Percentiles rank a stretch among this genome's conserved stretches.
These are phyloP conservation scores for Pleurozium schreberi DNA, from an alignment of 225 moss, liverwort and hornwort species.

Conservation along the genomic window DNA sequence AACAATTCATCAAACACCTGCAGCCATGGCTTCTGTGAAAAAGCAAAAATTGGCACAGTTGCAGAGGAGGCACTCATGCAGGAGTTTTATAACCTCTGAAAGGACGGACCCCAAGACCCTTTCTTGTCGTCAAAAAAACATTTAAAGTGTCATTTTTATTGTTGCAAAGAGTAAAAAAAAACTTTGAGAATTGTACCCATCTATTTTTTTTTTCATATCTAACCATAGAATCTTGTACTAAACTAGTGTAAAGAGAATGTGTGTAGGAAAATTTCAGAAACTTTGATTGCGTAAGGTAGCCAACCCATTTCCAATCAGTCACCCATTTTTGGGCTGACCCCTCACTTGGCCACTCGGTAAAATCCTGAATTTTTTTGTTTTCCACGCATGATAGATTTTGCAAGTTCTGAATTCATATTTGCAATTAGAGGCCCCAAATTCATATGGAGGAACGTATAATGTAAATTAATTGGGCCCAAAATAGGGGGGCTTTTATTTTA, in stretches of 20 bases:
- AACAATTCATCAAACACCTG: not conserved
- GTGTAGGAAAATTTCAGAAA: not conserved
- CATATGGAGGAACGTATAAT: no score
- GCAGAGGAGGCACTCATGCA: not conserved
- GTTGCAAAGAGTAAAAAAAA: not conserved
- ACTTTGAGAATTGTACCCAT: not conserved
- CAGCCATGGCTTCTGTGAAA: not conserved
- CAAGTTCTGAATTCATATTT: no score
- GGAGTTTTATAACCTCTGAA: not conserved
- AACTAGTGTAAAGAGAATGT: not conserved
- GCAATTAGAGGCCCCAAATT: no score
- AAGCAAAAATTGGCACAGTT: not conserved
- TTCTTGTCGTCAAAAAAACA: not conserved
- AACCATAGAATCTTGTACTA: not conserved
- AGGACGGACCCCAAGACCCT: no score
- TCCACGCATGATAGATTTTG: no score
- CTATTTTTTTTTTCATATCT: not conserved
- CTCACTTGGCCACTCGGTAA: no score
- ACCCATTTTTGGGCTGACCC: no score
- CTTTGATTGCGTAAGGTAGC: fast-evolving
- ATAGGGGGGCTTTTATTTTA: no score
- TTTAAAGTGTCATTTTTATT: not conserved
- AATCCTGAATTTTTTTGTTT: no score
- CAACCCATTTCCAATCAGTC: no score
- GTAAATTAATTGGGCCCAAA: no score